Base-by-base conservation (phyloP, 192 early-diverging fungal species). In the Coemansia sp. region DNA sequence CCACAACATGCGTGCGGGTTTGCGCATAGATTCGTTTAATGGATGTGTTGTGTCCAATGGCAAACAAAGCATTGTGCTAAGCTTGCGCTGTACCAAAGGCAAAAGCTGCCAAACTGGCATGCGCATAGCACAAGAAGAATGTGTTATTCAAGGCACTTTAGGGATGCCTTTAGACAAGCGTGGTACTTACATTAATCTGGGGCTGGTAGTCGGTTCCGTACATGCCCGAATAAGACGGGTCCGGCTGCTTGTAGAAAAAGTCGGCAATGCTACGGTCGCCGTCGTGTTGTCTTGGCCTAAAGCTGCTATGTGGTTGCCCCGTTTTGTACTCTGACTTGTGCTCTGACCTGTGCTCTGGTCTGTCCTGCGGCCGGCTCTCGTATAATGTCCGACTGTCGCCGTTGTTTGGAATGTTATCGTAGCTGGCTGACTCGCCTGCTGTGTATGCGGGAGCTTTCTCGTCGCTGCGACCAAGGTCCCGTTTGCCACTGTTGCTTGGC, bases 191-290 rank as follows among this genome's bases (percentile, higher is more conserved):
- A 45, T 64, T 71, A 51, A 74, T 22, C 39, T 80, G 68, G 15
- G 77, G 77, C 35, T 67, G 29, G 39, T 80, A 80, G 62, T 80
- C 72, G 23, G 69, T 53, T 9, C 72, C 68, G 24, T 74, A 80
- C 54, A 22, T 38, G 24, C 72, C 77, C 37, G 65, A 48, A n/a
- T 74, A 71, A 25, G 23, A 43, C 0, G 67, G 67, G 62, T 70
- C 67, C 0, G 77, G 77, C 43, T 67, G 60, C 51, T 80, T 80
- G 60, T 74, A 73, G 56, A 80, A 80, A 49, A 60, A 73, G 67
- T 80, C 70, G 12, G 45, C 50, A 2, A 76, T 38, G 4, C 60
- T 54, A 50, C 73, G 73, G 5, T 59, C 57, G 23, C 38, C 38
- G 22, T 59, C 10, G 21, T 27, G 9, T 3, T 10, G 14, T 19